Evolutionary conservation across 768 basidiomycete species (phyloP).

Genomic region (Pleurotus tuoliensis): DNA sequence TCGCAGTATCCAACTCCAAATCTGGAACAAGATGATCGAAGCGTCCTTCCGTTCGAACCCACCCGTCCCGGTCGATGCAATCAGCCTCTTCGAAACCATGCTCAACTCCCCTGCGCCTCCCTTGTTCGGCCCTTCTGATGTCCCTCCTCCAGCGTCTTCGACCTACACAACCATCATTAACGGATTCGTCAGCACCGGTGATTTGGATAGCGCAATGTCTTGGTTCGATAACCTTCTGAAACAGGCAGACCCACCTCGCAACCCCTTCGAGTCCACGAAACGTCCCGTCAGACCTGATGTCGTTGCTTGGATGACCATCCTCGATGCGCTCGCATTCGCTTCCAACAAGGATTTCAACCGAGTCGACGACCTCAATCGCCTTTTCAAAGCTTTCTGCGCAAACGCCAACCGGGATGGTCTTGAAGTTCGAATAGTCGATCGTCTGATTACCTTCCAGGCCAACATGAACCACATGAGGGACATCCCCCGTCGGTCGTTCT

Average conservation of each 20-base stretch:
- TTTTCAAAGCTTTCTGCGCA: slow-evolving; percentile 39
- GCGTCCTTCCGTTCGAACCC: slow-evolving; percentile 64
- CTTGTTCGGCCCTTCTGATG: slow-evolving; percentile 30
- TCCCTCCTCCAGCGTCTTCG: slow-evolving; percentile 55
- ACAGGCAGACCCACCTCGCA: slow-evolving; percentile 28
- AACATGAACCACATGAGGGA: slow-evolving; percentile 32
- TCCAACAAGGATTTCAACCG: slow-evolving; percentile 23
- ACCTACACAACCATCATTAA: slow-evolving; percentile 63
- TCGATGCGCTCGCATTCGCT: slow-evolving; percentile 49
- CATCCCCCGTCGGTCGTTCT: slow-evolving; percentile 1
- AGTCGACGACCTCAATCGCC: slow-evolving; percentile 50
- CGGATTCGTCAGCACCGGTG: slow-evolving; percentile 61
- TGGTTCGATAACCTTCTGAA: slow-evolving; percentile 71
- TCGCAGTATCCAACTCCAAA: slow-evolving; percentile 36
- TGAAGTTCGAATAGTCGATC: slow-evolving; percentile 31
- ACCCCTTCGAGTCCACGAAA: slow-evolving; percentile 38
- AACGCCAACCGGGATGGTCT: slow-evolving; percentile 31
- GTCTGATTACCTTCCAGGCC: slow-evolving; percentile 37
- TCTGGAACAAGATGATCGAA: slow-evolving; percentile 77
- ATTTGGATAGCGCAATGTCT: slow-evolving; percentile 55
- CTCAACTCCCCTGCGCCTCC: slow-evolving; percentile 41
- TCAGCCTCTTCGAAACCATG: slow-evolving; percentile 70
- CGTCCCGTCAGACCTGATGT: slow-evolving; percentile 48
- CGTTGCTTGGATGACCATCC: slow-evolving; percentile 54
- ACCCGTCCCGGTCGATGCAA: slow-evolving; percentile 46